Percentiles rank a stretch among this genome's conserved stretches.
These are phyloP conservation scores for Prunus davidiana DNA, from an alignment of 306 rosid species.

Conservation along the genomic window DNA sequence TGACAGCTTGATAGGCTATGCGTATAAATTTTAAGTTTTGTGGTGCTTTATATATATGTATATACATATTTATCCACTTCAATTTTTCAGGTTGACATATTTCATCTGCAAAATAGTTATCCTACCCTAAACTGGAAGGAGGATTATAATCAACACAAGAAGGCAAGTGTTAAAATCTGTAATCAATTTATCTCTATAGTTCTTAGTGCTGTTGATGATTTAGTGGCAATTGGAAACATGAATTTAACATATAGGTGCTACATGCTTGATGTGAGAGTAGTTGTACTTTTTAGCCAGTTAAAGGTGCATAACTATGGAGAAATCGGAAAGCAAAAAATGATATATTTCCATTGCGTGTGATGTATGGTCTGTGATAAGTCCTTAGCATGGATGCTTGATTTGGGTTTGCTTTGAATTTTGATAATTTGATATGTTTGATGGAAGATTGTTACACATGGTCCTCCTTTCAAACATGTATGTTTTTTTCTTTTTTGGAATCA, in stretches of 20 bases:
- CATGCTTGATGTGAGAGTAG: not conserved
- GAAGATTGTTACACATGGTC: not conserved
- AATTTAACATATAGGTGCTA: not conserved
- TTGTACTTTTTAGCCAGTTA: not conserved
- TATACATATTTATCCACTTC: not conserved
- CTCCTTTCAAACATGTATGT: not conserved
- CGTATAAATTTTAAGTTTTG: not conserved
- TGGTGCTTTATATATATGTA: not conserved
- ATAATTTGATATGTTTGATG: not conserved
- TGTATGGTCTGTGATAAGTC: not conserved
- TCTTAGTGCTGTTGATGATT: conserved; percentile 13
- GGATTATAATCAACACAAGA: conserved; percentile 60
- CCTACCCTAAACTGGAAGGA: conserved; percentile 72
- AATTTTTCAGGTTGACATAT: conserved; percentile 70
- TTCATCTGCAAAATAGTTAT: conserved; percentile 69
- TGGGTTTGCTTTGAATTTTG: not conserved
- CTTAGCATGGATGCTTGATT: not conserved
- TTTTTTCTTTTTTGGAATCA: too few relatives aligned
- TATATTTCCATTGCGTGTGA: not conserved
- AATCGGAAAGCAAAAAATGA: too few relatives aligned
- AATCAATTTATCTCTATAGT: conserved; percentile 19
- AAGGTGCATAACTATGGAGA: not conserved
- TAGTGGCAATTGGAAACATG: not conserved
- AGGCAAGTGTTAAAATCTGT: conserved; percentile 42
- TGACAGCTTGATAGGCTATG: not conserved